Evolutionary conservation across 1,284 basidiomycete species (phyloP), one percentile per base, ranked within the genome.

Genomic region (Stereum hirsutum): DNA sequence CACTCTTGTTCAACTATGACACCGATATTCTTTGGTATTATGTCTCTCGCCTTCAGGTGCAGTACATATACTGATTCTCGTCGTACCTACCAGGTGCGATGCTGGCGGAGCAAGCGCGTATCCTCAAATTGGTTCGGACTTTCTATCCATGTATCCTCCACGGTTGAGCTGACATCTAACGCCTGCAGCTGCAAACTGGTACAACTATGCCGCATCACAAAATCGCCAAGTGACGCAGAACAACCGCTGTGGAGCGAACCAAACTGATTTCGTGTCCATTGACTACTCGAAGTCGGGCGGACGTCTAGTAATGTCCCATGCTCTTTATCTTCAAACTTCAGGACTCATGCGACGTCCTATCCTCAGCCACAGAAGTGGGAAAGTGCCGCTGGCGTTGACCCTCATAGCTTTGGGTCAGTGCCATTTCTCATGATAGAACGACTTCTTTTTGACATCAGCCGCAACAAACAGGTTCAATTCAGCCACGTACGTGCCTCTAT

Each of bases 191-290:
- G 64, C 71, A 2, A 59, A 69, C 17, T 80, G 65, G 57, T 80
- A 75, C 49, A 74, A 72, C 35, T 48, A 69, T 33, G 71, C 75
- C 0, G 57, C 65, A 44, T 49, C 54, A 14, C 60, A 69, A 34
- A 72, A 72, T 1, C 61, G 69, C 21, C 72, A 78, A 51, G 76
- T 80, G 7, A 69, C 70, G 0, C 68, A 78, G 52, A 75, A 79
- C 49, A 70, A 78, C 47, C 65, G 77, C 62, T 49, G 45, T 64
- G 72, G 31, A 67, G 67, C 47, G 63, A 65, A 43, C 57, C 61
- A 19, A 62, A 68, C 7, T 62, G 74, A 78, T 49, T 76, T 75
- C 48, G 68, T 71, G 42, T 80, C 76, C 0, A 77, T 77, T 0
- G 78, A 81, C 49, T 78, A 78, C 45, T 59, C 67, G 1, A 63